Base-by-base conservation (phyloP, 179 eudicot species). In the Silene coronaria region DNA sequence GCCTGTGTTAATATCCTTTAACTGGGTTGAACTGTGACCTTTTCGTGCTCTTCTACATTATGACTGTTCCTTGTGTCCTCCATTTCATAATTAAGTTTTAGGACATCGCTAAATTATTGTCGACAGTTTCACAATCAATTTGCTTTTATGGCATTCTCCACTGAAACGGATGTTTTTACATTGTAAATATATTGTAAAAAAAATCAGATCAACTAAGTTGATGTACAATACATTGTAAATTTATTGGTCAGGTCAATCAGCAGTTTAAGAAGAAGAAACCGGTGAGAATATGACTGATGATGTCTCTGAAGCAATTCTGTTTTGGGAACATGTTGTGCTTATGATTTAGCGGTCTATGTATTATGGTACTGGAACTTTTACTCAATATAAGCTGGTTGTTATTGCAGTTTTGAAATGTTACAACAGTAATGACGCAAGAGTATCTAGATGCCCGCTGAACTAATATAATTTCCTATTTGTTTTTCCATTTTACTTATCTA, bases 331-430 rank as follows among this genome's bases (percentile, higher is more conserved):
- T 97, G 99, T 94, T 72, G 66, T 7, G 38, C 16, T 27, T 75
- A 63, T 36, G 27, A 57, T 79, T n/a, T 60, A 7, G 24, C 45
- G 53, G 9, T 30, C 3, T 11, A 1, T 38, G 16, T 32, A 30
- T 66, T 13, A 23, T 71, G 67, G n/a, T 53, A 70, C 74, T 6
- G 46, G 61, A 66, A 80, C 77, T 74, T 11, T 14, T 55, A 27
- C 83, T 63, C 76, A 66, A 81, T 46, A 71, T 12, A 22, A 34
- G 73, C 14, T 28, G n/a, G 30, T 83, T 70, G 74, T 78, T 79
- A 82, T 79, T 89, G 91, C 99, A 95, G 99, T 95, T 92, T 80
- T 97, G 97, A 74, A 95, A 95, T 82, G 94, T 95, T 86, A 95
- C 97, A 74, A 95, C 96, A 76, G 91, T 92, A 74, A 87, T 95